These are phyloP conservation scores for Penicillium sp. DNA, from an alignment of 2,329 filamentous ascomycete species.

Conservation along the genomic window DNA sequence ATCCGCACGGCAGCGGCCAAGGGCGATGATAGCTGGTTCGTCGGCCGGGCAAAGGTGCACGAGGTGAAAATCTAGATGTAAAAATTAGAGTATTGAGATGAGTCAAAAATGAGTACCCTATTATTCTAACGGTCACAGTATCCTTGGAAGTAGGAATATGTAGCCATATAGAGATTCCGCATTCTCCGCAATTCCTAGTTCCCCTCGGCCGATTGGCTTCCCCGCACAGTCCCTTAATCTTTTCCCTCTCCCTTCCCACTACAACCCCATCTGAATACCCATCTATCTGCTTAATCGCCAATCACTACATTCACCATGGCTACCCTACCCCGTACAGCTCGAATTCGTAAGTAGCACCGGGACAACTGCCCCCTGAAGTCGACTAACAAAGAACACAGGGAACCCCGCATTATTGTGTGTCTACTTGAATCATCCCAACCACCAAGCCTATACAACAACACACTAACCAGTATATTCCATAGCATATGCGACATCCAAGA, in stretches of 20 bases:
- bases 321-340: constrained; percentile 5
- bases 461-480: background rate
- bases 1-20: constrained; percentile 37
- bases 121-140: background rate
- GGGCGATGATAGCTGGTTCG: constrained; percentile 37
- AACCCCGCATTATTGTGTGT: constrained; percentile 50
- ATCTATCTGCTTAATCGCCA: no score
- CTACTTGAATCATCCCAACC: background rate
- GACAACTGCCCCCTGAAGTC: background rate
- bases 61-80: constrained; percentile 29
- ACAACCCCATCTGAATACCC: background rate
- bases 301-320: background rate
- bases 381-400: constrained; percentile 26
- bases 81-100: background rate
- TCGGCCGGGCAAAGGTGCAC: constrained; percentile 37
- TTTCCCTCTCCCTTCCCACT: background rate
- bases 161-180: background rate
- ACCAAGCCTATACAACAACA: background rate
- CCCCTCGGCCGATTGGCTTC: constrained; percentile 14
- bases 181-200: background rate
- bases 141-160: background rate
- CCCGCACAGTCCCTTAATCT: constrained; percentile 10
- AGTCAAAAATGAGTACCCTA: background rate
- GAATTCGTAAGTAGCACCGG: background rate
- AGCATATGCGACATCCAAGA: constrained; percentile 96